phyloP scores from a whole-genome alignment of 768 basidiomycete genomes.

The Pulveroboletus frians region DNA sequence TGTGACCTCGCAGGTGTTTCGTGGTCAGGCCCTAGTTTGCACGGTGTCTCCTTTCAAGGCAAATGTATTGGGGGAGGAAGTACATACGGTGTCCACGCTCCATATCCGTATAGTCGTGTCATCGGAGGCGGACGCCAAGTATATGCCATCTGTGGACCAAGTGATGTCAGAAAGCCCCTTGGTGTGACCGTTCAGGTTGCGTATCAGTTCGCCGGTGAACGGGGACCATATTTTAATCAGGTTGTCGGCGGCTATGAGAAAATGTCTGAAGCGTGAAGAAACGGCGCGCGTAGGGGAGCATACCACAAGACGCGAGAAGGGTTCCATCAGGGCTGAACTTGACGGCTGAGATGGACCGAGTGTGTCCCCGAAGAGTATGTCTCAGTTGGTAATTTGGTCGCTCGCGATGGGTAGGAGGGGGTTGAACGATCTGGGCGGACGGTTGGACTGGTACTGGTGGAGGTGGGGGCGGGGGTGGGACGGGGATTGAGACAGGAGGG shows the following conservation, averaged over 20 bases:
- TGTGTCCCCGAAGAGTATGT: constrained; percentile 72
- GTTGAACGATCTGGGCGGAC: constrained; percentile 27
- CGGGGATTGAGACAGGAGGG: constrained; percentile 34
- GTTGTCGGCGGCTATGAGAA: constrained; percentile 64
- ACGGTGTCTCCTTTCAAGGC: neutral
- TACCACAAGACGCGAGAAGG: constrained; percentile 83
- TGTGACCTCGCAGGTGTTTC: constrained; percentile 74
- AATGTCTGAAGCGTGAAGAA: neutral
- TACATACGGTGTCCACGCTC: constrained; percentile 73
- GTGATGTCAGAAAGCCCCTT: constrained; percentile 85
- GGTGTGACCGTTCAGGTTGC: constrained; percentile 70
- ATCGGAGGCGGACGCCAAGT: constrained; percentile 89
- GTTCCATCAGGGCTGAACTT: constrained; percentile 90
- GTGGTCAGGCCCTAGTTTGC: constrained; percentile 56
- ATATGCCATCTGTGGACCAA: constrained; percentile 79
- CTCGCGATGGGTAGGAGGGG: constrained; percentile 35
- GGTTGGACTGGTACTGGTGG: constrained; percentile 32
- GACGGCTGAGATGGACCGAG: constrained; percentile 78
- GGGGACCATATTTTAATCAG: constrained; percentile 81
- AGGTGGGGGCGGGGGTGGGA: constrained; percentile 31
- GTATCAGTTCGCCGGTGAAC: constrained; percentile 69
- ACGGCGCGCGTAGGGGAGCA: constrained; percentile 24
- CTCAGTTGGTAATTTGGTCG: constrained; percentile 65
- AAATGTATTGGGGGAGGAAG: constrained; percentile 4
- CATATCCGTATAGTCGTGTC: constrained; percentile 87